Evolutionary conservation across 208 protist species (phyloP).

Genomic region (Naegleria fowleri): DNA sequence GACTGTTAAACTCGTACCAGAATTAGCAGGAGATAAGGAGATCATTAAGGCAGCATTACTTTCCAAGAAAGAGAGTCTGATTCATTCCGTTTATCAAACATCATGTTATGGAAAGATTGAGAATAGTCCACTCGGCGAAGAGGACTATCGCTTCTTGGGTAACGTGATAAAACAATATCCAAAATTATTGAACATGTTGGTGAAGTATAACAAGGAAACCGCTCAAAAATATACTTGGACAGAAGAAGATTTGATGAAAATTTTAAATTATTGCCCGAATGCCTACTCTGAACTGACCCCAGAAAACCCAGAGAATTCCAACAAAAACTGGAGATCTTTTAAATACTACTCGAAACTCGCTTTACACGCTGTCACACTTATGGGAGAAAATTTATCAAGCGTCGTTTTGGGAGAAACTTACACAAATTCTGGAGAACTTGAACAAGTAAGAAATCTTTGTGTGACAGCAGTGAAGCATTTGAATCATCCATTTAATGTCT

Average conservation of each 20-base stretch:
- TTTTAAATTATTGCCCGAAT: not conserved
- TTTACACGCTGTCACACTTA: not conserved
- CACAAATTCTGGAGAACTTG: not conserved
- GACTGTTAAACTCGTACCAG: not conserved
- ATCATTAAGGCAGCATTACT: not conserved
- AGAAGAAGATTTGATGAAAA: not conserved
- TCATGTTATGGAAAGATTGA: not conserved
- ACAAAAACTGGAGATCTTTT: not conserved
- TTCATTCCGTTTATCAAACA: not conserved
- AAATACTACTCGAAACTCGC: not conserved
- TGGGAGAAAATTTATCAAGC: not conserved
- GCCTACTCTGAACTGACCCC: not conserved
- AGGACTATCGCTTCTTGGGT: not conserved
- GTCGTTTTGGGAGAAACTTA: not conserved
- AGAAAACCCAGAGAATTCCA: not conserved
- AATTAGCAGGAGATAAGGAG: not conserved
- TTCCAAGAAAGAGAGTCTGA: not conserved
- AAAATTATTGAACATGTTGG: not conserved
- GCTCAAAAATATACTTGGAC: not conserved
- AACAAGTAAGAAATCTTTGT: not conserved
- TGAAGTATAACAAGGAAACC: not conserved
- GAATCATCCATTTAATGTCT: not conserved
- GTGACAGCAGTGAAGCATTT: not conserved
- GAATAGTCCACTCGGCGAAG: not conserved
- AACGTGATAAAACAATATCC: not conserved